Evolutionary conservation across 805 yeast genomes (phyloP), one percentile per base, ranked within the genome.

Genomic region (Kodamaea neixiangensis): DNA sequence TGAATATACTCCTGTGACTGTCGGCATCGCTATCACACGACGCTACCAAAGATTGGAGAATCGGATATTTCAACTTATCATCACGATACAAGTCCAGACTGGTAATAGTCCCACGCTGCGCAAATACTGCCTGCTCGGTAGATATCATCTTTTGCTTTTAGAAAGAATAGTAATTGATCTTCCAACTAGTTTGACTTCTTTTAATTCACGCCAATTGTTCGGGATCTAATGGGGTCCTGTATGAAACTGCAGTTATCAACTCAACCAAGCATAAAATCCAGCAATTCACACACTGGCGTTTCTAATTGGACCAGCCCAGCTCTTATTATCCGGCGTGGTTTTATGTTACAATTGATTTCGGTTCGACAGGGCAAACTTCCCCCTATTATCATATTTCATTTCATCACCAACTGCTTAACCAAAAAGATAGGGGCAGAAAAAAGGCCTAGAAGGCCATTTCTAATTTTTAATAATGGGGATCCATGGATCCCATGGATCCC

Each of bases 51-150:
- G 47, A 48, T 14, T 48, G 46, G 15, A 42, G 44, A n/a, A 48
- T 48, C n/a, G 75, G 69, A 54, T 63, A 55, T 44, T 53, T 55
- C 53, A 68, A 59, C 46, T 61, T 67, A 29, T 68, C 71, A 46
- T 59, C 49, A 38, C 58, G 35, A 41, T 45, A 25, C 37, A 35
- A 15, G n/a, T 29, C 25, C 21, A 25, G 31, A 25, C 31, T 25
- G 11, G 31, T 25, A 5, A 25, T 25, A 25, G 31, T 25, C 11
- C 31, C 31, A 5, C 31, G 31, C 31, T 25, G 31, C 31, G 7
- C 10, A 25, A 25, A 25, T 9, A 25, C 31, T 9, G 31, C 31
- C 11, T 25, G 31, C 11, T 25, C 31, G 3, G 31, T 25, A 25
- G 29, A n/a, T n/a, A 21, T 39, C 15, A 39, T 39, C 13, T 39